These are phyloP conservation scores for Phytophthora cactorum DNA, from an alignment of 352 stramenopile genomes.

Conservation along the genomic window DNA sequence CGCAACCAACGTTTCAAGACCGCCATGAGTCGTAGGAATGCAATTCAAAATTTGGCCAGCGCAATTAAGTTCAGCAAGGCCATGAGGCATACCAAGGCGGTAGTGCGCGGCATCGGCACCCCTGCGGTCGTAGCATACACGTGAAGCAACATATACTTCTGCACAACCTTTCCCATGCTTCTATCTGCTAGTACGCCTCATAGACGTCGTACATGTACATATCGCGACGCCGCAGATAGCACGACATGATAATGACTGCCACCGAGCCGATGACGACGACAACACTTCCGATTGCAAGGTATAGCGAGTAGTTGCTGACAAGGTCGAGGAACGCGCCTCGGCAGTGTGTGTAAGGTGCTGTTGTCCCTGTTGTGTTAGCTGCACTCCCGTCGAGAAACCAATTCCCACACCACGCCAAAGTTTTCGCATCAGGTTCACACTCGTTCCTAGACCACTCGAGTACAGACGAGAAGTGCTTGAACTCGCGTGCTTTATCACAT, in stretches of 20 bases:
- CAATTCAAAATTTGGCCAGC: neutral
- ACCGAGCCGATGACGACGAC: conserved; percentile 47
- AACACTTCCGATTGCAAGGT: conserved; percentile 45
- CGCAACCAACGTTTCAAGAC: conserved; percentile 15
- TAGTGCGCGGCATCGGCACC: too few relatives aligned
- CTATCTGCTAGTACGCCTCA: conserved; percentile 25
- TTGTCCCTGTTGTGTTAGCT: conserved; percentile 34
- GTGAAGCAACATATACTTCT: conserved; percentile 12
- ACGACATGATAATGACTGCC: conserved; percentile 56
- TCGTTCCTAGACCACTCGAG: conserved; percentile 83
- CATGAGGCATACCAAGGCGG: neutral
- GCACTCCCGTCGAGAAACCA: conserved; percentile 50
- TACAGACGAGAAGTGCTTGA: conserved; percentile 67
- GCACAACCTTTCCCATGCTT: conserved; percentile 14
- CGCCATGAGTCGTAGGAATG: neutral
- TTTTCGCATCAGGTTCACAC: conserved; percentile 47
- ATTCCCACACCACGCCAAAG: conserved; percentile 68
- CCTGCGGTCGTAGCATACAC: neutral
- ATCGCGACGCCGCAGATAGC: conserved; percentile 47
- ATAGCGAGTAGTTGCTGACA: conserved; percentile 44
- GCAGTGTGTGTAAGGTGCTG: conserved; percentile 53
- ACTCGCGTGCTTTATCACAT: conserved; percentile 59
- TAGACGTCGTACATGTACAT: conserved; percentile 40
- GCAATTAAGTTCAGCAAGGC: neutral
- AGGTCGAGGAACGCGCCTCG: conserved; percentile 52